Percentiles rank a stretch among this genome's conserved stretches.
Evolutionary conservation across 805 yeast genomes (phyloP).

Genomic region (Ogataea haglerorum): DNA sequence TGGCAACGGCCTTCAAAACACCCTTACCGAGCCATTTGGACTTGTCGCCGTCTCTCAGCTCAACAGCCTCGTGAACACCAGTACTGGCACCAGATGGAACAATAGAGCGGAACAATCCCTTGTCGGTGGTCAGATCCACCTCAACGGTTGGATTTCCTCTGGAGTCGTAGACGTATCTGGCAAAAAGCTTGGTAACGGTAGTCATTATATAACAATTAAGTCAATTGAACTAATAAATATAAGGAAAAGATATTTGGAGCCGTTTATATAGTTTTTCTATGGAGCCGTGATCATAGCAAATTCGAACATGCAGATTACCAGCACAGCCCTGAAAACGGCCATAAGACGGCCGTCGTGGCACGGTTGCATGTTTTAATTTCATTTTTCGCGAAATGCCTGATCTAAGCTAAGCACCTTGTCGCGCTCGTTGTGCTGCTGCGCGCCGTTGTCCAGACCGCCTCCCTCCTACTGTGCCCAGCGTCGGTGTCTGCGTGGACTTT

Average conservation of each 20-base stretch:
- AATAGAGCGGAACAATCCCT: slow-evolving; percentile 93
- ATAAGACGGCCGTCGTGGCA: slow-evolving; percentile 8
- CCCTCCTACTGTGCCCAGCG: neutral
- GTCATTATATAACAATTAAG: slow-evolving; percentile 25
- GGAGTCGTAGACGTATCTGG: slow-evolving; percentile 98
- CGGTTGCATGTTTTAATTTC: neutral
- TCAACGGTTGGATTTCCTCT: slow-evolving; percentile 99
- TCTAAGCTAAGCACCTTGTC: too few relatives aligned
- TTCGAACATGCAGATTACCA: slow-evolving; percentile 1
- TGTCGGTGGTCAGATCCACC: slow-evolving; percentile 90
- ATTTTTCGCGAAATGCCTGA: too few relatives aligned
- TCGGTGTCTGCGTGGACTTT: neutral
- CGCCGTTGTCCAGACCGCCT: too few relatives aligned
- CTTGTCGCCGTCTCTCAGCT: slow-evolving; percentile 97
- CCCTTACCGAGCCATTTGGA: slow-evolving; percentile 99
- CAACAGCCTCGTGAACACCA: slow-evolving; percentile 97
- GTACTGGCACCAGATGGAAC: slow-evolving; percentile 99
- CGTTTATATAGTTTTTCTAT: slow-evolving; percentile 6
- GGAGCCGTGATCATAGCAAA: slow-evolving; percentile 11
- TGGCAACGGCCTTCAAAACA: slow-evolving; percentile 93
- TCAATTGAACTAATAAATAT: neutral
- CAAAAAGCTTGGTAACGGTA: slow-evolving; percentile 79
- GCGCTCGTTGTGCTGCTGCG: neutral
- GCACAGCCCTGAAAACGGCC: slow-evolving; percentile 13
- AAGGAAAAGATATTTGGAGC: slow-evolving; percentile 3